Evolutionary conservation across 805 yeast species (phyloP).

Genomic region (Blastobotrys attinorum): DNA sequence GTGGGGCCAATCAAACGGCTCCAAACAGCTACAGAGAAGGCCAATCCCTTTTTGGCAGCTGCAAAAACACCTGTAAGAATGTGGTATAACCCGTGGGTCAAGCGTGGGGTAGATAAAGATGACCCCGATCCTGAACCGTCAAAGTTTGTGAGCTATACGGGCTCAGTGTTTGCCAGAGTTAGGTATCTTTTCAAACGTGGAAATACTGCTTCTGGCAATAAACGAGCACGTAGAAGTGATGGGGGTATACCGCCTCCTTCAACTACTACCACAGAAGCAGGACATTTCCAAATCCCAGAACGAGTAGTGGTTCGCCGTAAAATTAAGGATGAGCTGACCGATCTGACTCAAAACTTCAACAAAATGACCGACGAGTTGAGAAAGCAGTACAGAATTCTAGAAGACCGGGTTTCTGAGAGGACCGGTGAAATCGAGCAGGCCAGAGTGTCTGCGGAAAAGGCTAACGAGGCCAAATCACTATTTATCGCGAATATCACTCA

Average conservation of each 20-base stretch:
- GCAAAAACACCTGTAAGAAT: conserved; percentile 3
- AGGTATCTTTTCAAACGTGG: too few species aligned
- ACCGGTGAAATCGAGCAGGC: conserved; percentile 74
- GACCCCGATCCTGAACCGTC: not conserved
- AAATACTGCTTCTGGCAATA: not conserved
- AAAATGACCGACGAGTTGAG: conserved; percentile 85
- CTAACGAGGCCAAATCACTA: conserved; percentile 90
- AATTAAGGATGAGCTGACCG: conserved; percentile 70
- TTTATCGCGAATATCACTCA: conserved; percentile 92
- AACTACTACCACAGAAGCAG: not conserved
- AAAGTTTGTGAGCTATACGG: not conserved
- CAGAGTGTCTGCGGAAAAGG: conserved; percentile 41
- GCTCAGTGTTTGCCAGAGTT: not conserved
- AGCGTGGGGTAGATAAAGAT: not conserved
- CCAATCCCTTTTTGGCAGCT: not conserved
- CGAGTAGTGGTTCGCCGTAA: conserved; percentile 15
- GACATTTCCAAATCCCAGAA: conserved; percentile 19
- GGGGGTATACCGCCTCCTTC: too few species aligned
- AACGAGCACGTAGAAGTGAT: not conserved
- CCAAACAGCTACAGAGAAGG: conserved; percentile 73
- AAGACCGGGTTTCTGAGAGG: conserved; percentile 79
- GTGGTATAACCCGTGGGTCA: conserved; percentile 7
- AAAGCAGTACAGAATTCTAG: conserved; percentile 73
- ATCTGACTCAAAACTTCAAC: conserved; percentile 80
- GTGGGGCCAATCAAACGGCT: conserved; percentile 74